These are phyloP conservation scores for Quercus lobata DNA, from an alignment of 331 rosid species.

Conservation along the genomic window DNA sequence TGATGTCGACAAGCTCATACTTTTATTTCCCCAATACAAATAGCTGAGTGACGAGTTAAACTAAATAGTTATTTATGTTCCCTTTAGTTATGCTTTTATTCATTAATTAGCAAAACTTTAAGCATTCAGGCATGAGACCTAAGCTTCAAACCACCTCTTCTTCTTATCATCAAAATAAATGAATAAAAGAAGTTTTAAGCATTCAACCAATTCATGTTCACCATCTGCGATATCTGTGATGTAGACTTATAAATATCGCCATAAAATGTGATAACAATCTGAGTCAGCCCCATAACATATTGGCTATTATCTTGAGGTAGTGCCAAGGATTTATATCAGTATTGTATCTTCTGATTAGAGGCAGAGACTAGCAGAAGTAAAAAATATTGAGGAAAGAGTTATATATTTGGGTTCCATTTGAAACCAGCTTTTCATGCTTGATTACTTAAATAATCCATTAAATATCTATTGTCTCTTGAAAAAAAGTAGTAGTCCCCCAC, in stretches of 20 bases:
- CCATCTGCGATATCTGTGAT: no score
- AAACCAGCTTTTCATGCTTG: slow-evolving; percentile 8
- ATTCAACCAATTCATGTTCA: no score
- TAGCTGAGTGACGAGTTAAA: not conserved
- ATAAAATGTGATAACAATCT: not conserved
- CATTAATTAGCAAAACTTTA: not conserved
- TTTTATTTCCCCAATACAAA: not conserved
- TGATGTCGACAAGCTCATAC: not conserved
- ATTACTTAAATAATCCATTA: not conserved
- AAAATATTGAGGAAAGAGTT: not conserved
- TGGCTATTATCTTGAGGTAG: not conserved
- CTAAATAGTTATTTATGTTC: not conserved
- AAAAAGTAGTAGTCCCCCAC: not conserved
- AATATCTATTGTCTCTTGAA: not conserved
- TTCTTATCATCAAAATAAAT: not conserved
- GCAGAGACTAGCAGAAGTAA: not conserved
- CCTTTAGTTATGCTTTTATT: not conserved
- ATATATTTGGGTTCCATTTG: not conserved
- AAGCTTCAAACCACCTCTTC: not conserved
- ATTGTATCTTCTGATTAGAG: not conserved
- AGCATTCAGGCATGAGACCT: not conserved
- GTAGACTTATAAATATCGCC: no score
- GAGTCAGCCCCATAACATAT: not conserved
- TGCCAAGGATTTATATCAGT: not conserved
- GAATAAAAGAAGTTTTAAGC: not conserved